A percentile compares a stretch with the other conserved stretches of the same genome.
Conservation (phyloP, 1,139 yeast genomes). For the Yamadazyma buinensis region DNA sequence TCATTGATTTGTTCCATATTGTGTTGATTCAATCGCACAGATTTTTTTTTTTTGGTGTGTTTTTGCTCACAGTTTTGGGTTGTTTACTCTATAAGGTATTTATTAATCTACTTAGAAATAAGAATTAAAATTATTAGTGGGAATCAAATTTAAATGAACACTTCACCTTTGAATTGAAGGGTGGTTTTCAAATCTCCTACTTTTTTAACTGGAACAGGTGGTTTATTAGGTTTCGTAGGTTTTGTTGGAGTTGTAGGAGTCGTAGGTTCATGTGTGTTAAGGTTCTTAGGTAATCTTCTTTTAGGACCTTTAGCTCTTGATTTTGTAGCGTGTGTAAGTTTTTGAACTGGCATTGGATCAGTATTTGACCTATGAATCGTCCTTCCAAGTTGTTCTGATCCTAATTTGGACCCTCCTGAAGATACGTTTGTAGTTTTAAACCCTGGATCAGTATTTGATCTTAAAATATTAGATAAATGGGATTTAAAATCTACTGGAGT, state of each 20-base stretch:
- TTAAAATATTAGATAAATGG: conserved; percentile 12
- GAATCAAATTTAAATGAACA: no score
- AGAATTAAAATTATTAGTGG: no score
- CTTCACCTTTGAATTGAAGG: conserved; percentile 31
- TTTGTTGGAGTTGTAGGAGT: background rate
- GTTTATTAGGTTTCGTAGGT: conserved; percentile 32
- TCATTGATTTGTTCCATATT: conserved; percentile 10
- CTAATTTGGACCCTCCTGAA: background rate
- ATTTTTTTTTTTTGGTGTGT: no score
- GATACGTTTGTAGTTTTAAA: no score
- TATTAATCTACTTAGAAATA: no score
- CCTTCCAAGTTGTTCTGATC: background rate
- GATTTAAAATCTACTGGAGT: conserved; percentile 11
- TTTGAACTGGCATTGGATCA: conserved; percentile 13
- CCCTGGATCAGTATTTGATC: conserved; percentile 13
- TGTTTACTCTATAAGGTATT: no score
- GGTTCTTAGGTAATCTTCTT: conserved; percentile 56
- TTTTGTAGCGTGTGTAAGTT: conserved; percentile 58
- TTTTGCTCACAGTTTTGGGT: no score
- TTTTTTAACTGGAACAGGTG: conserved; percentile 4
- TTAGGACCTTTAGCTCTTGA: conserved; percentile 71
- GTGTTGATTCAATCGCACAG: no score
- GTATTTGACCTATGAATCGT: background rate
- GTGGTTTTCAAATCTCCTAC: conserved; percentile 25
- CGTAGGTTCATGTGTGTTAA: conserved; percentile 1